A percentile compares a stretch with the other conserved stretches of the same genome.
Conservation (phyloP, 768 basidiomycete species). For the Phlebiopsis flavidoalba region DNA sequence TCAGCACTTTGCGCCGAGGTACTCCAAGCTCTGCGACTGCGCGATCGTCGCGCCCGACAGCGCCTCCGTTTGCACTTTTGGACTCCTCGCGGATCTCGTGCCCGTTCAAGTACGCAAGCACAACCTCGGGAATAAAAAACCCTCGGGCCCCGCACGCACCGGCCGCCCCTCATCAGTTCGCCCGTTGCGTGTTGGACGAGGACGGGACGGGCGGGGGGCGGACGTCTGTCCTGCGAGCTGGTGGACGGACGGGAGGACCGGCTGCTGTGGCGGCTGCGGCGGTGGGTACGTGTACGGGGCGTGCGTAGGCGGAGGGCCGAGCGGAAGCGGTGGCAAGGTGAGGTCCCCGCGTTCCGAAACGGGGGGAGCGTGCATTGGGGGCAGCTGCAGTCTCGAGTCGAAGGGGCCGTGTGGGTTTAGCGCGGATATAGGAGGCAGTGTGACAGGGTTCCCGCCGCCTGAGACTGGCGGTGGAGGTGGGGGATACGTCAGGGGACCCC, state of each 20-base stretch:
- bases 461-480: background rate
- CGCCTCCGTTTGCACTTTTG: constrained; percentile 44
- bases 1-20: constrained; percentile 48
- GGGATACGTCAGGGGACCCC: background rate
- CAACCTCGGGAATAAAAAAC: constrained; percentile 27
- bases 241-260: background rate
- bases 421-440: constrained; percentile 8
- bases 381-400: constrained; percentile 4
- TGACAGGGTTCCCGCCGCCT: background rate
- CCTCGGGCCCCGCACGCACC: constrained; percentile 9
- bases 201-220: background rate
- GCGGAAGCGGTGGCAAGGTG: constrained; percentile 8
- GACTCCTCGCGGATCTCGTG: constrained; percentile 43
- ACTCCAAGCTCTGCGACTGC: constrained; percentile 15
- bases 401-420: background rate
- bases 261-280: constrained; percentile 5
- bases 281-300: constrained; percentile 10
- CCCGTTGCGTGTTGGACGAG: background rate
- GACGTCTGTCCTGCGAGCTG: background rate
- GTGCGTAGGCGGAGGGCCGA: background rate
- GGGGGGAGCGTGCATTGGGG: constrained; percentile 7
- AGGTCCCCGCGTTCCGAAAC: background rate
- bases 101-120: constrained; percentile 38
- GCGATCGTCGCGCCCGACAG: constrained; percentile 57
- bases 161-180: background rate